Percentiles rank a stretch among this genome's conserved stretches.
phyloP scores from a whole-genome alignment of 2,329 filamentous ascomycete genomes.

The Parastagonospora avenae region DNA sequence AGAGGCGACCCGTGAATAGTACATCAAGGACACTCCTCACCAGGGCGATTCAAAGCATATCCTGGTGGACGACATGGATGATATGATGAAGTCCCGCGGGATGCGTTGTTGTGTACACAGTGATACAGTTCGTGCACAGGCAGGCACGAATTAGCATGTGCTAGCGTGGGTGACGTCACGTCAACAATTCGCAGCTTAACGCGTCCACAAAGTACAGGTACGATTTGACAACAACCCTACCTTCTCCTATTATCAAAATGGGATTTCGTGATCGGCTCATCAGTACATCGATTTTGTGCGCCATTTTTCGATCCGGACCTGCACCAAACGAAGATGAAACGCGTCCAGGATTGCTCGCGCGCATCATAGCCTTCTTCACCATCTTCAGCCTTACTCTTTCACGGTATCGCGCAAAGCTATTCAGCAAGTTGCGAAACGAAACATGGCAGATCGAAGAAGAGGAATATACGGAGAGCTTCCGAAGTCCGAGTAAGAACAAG shows the following conservation, averaged over 20 bases:
- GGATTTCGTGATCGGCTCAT: constrained; percentile 43
- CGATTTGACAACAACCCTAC: background rate
- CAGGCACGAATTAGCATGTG: background rate
- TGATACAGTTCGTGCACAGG: too few species aligned
- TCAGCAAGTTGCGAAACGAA: constrained; percentile 57
- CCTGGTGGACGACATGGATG: too few species aligned
- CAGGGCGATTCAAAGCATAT: too few species aligned
- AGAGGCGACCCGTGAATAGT: too few species aligned
- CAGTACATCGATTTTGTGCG: constrained; percentile 44
- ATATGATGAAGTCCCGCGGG: background rate
- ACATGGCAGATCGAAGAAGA: constrained; percentile 61
- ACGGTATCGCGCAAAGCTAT: constrained; percentile 55
- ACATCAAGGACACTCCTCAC: too few species aligned
- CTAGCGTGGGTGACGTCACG: constrained; percentile 14
- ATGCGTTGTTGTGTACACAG: background rate
- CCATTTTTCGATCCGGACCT: constrained; percentile 37
- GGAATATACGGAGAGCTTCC: constrained; percentile 61
- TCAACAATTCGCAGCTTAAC: background rate
- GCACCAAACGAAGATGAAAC: constrained; percentile 23
- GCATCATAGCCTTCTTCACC: constrained; percentile 60
- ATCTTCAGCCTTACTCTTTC: constrained; percentile 57
- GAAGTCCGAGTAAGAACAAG: constrained; percentile 46
- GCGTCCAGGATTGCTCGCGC: constrained; percentile 44
- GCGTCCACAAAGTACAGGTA: too few species aligned
- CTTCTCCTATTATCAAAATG: constrained; percentile 26